Base-by-base conservation (phyloP, 257 asterid species). In the Solanum gandarillasii region DNA sequence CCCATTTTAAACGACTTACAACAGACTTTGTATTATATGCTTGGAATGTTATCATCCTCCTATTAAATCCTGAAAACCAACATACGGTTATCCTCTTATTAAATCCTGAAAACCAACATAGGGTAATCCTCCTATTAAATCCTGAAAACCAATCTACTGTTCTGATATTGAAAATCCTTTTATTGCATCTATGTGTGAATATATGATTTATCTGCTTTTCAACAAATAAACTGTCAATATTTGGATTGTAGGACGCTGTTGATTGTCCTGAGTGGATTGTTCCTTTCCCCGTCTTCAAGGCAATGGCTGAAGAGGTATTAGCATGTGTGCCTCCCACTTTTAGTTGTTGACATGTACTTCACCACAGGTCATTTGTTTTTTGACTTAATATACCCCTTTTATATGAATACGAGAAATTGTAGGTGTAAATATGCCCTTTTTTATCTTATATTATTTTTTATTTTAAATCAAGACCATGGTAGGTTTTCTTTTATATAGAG, bases 191-290 rank as follows among this genome's bases (percentile, higher is more conserved):
- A 41, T 41, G 85, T 46, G 85, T 18, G 68, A 48, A 18, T 81
- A 46, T 16, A 14, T 81, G 85, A 48, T 20, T 82, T 48, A 35
- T 29, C 41, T 46, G 85, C 29, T 8, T 82, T 20, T 48, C 68
- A 29, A 81, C 85, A 29, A 46, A 18, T 82, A 29, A 73, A 58
- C 86, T 14, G 52, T 89, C 36, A 48, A 18, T 10, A 27, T 46
- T 81, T 48, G 70, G 41, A 82, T 87, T 92, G 87, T 94, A 97
- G 99, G 99, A 97, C 87, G 99, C 98, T 25, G 99, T 97, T 82
- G 99, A 96, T 85, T 97, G 99, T 82, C 99, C 99, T 3, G 99
- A 96, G 89, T 97, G 99, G 99, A 92, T 96, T 43, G 99, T 97
- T 83, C 99, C 99, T 38, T 93, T 97, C 87, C 96, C 91, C 76